These are phyloP conservation scores for Apiospora aurea DNA, from an alignment of 2,329 filamentous ascomycete species.

Conservation along the genomic window DNA sequence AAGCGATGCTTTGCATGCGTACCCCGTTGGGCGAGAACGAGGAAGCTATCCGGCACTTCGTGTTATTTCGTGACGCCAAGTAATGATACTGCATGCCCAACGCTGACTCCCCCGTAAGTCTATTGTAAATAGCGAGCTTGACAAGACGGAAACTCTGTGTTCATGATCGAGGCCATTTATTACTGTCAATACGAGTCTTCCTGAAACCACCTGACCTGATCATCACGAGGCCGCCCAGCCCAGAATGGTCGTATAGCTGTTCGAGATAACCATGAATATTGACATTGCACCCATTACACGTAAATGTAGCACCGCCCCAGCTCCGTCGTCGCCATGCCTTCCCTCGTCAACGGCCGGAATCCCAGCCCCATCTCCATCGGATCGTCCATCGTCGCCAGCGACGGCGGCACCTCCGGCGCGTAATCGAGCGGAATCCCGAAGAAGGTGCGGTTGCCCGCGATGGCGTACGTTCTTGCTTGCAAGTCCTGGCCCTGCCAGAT, in stretches of 20 bases:
- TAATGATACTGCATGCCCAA: no score
- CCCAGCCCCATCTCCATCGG: slow-evolving; percentile 31
- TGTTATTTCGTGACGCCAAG: no score
- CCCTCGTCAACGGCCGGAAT: slow-evolving; percentile 29
- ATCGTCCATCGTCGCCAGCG: slow-evolving; percentile 33
- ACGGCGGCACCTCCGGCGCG: slow-evolving; percentile 31
- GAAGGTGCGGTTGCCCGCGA: slow-evolving; percentile 34
- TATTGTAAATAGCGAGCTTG: no score
- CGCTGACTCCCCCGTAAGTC: no score
- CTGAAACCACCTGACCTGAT: no score
- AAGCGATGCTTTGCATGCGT: no score
- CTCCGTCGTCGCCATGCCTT: slow-evolving; percentile 33
- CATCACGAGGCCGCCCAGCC: neutral
- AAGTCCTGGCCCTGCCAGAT: slow-evolving; percentile 36
- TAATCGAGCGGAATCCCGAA: slow-evolving; percentile 28
- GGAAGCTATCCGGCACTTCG: no score
- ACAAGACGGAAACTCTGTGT: no score
- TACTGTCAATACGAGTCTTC: no score
- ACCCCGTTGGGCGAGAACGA: no score
- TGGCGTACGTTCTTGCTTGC: slow-evolving; percentile 29
- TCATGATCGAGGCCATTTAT: no score
- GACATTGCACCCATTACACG: slow-evolving; percentile 23
- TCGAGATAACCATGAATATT: neutral
- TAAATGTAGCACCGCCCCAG: slow-evolving; percentile 33
- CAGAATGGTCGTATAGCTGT: neutral